Base-by-base conservation (phyloP, 1,284 basidiomycete genomes). In the Cryptococcus jaspeensis region DNA sequence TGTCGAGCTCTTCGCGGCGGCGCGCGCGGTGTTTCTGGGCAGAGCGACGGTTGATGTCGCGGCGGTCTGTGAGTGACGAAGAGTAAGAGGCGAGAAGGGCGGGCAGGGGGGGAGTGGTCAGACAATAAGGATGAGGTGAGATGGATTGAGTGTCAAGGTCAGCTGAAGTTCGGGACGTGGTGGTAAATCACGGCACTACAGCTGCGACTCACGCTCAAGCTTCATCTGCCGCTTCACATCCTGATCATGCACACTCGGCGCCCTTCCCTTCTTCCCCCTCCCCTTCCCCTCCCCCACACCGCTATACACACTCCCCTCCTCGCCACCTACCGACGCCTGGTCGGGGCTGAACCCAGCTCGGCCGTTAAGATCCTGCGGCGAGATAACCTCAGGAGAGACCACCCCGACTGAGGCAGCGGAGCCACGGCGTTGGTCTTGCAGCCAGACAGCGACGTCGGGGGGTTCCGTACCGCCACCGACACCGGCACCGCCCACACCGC, bases 21-120 rank as follows among this genome's bases (percentile, higher is more conserved):
- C 58, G 49, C 18, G 47, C n/a, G 6, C 69, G 67, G 45, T 69
- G 67, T 61, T 69, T 71, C 48, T 69, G 67, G 8, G 69, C 69
- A 12, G 69, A 71, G 42, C 62, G 60, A 25, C 69, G 64, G 43
- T 71, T 71, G 55, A 71, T 71, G 41, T 58, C 56, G 16, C 67
- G 55, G 18, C 69, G 67, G 53, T 71, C 66, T 69, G 39, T 3
- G 20, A 40, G 12, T n/a, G 22, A 18, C 49, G 23, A 32, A 25
- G 18, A 9, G 22, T 18, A 22, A 40, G 37, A 5, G 12, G 38
- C 13, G 6, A 13, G 22, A 36, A 1, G 18, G 35, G 22, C 1
- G 13, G 8, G 44, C 16, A 45, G 13, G 25, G 28, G 22, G 22
- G 28, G 20, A 18, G 35, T 48, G 36, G 11, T 28, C n/a, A n/a